Evolutionary conservation across 352 stramenopile genomes (phyloP), one percentile per base, ranked within the genome.

Genomic region (Pythium graminicola): DNA sequence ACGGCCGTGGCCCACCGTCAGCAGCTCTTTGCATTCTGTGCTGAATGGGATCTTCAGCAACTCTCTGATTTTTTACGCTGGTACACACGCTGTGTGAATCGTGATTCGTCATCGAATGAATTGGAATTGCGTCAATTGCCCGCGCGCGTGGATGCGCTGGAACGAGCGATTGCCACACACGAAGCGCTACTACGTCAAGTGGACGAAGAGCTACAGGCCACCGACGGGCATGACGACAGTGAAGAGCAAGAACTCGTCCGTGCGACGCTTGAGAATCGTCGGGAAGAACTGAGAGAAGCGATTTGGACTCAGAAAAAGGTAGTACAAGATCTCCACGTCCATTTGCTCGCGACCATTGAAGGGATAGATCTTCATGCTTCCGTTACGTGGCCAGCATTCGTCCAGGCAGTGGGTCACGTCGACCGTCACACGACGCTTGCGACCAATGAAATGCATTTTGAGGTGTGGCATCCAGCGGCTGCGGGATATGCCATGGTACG

Each of bases 321-420:
- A 19, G 49, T 88, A 5, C 52, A 59, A 3, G 66, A 77, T 2
- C 63, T 80, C 16, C 63, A 73, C 36, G 40, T 80, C 43, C 68
- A 87, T 61, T 43, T 87, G 4, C 46, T 84, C 3, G 75, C 75
- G 13, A 80, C 65, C 2, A 63, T 87, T 22, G 76, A 89, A 9
- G 76, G 66, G 4, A 64, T 86, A 0, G 67, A 85, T 44, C 67
- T 89, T 3, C 66, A 44, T 29, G 57, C 60, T 26, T 47, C 67
- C 14, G 65, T 87, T 1, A 47, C 62, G 19, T 89, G 81, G 81
- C 67, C 62, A 6, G n/a, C 73, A 8, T 89, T 77, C 32, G 63
- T 89, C 14, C 66, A 80, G 19, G 63, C 76, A 9, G 67, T 81
- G 31, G 64, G 44, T 17, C 66, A 77, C 6, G 65, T 87, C 31